Base-by-base conservation (phyloP, 1,284 basidiomycete species). In the Boletus calvinii region DNA sequence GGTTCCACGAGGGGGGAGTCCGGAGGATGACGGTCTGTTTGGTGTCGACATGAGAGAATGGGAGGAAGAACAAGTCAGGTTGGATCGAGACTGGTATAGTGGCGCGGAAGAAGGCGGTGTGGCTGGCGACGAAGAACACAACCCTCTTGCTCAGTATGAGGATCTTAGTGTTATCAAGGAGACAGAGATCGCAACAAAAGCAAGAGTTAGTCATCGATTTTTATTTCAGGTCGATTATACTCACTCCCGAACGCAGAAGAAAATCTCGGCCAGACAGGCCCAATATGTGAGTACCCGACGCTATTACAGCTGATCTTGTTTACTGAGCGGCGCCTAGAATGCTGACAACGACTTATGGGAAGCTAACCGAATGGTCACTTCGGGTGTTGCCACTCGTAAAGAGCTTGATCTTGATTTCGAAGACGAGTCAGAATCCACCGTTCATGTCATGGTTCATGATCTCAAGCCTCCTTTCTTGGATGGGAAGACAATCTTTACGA, bases 291-390 rank as follows among this genome's bases (percentile, higher is more conserved):
- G 88, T 77, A 4, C 17, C 7, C 20, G n/a, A 29, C 17, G 17
- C 29, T n/a, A 34, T 47, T 8, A 13, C 6, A 10, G 6, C 5
- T 15, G 0, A 2, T 12, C 6, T 9, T 29, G 3, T 36, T 46
- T 42, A 42, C 51, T 48, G 31, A 60, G 4, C 15, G 6, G 15
- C 9, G 12, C 42, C 2, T 64, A 94, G 90, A 98, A 98, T 62
- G 92, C 92, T 20, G 97, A 99, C 68, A 96, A 95, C 61, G 96
- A 99, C 61, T 76, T 96, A 1, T 99, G 97, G 97, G 97, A 99
- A 75, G 91, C 90, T 7, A 98, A 99, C 64, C 90, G 95, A 64
- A 93, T 99, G 87, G 79, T 94, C 11, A 94, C 92, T 0, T 98
- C 95, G 12, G 97, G 97, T 64, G 87, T 98, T 13, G 91, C 92